A percentile compares a stretch with the other conserved stretches of the same genome.
Evolutionary conservation across 2,329 filamentous ascomycete genomes (phyloP).

Genomic region (Venturia aucupariae): DNA sequence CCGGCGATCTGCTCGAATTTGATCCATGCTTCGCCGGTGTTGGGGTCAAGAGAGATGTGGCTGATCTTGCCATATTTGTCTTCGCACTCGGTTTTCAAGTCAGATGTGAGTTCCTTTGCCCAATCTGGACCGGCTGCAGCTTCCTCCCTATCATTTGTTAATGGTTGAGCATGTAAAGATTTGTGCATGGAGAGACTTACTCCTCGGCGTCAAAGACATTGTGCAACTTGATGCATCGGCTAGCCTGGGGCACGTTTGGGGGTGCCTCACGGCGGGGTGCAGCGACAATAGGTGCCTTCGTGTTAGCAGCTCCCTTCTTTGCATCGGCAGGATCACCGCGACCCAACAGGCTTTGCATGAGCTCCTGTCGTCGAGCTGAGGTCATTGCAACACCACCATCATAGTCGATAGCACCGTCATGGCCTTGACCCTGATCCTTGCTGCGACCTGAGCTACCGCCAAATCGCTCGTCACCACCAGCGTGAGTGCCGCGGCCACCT

Average conservation of each 20-base stretch:
- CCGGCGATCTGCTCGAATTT: constrained; percentile 96
- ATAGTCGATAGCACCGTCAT: constrained; percentile 91
- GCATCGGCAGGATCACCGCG: constrained; percentile 60
- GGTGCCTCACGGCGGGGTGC: constrained; percentile 53
- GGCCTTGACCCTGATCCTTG: constrained; percentile 76
- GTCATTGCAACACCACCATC: constrained; percentile 98
- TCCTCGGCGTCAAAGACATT: constrained; percentile 92
- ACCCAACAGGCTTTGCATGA: constrained; percentile 97
- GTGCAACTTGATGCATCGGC: constrained; percentile 84
- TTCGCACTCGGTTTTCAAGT: constrained; percentile 87
- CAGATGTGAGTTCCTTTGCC: constrained; percentile 89
- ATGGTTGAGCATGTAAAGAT: not conserved
- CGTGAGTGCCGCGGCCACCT: constrained; percentile 76
- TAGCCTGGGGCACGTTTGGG: constrained; percentile 83
- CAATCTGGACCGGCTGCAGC: constrained; percentile 78
- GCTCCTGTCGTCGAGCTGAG: constrained; percentile 95
- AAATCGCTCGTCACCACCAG: constrained; percentile 63
- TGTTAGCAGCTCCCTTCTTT: constrained; percentile 62
- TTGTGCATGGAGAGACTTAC: constrained; percentile 47
- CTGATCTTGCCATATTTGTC: constrained; percentile 94
- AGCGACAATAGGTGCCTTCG: constrained; percentile 33
- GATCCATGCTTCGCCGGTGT: constrained; percentile 95
- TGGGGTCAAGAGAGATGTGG: constrained; percentile 89
- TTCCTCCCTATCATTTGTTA: constrained; percentile 56
- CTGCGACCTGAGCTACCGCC: constrained; percentile 85